Base-by-base conservation (phyloP, 768 basidiomycete genomes). In the Mycena maculata region DNA sequence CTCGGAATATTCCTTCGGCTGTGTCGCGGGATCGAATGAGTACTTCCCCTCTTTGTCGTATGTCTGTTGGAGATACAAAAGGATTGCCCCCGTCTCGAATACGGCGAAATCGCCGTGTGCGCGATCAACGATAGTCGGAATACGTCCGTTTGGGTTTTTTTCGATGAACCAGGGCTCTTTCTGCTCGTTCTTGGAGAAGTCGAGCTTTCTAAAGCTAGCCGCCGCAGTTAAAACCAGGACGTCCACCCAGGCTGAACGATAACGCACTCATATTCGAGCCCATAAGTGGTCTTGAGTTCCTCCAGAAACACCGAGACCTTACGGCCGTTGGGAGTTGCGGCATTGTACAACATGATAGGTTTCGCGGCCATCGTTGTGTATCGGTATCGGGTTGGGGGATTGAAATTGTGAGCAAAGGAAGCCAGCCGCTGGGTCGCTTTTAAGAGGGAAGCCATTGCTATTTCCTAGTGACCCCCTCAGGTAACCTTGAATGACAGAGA, bases 301-400 rank as follows among this genome's bases (percentile, higher is more conserved):
- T 90, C 89, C n/a, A 90, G 82, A 52, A 85, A 79, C 56, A 86
- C 78, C 1, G 86, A 83, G n/a, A 82, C 79, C 70, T 86, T 83
- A 63, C 74, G 74, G 16, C 87, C 88, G 75, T 90, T 90, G 3
- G 89, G 88, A 1, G 88, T 90, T 3, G 77, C 74, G 13, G 74
- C 79, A 0, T 84, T 85, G 73, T 85, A 84, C 12, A 87, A 79
- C 67, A 76, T 62, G 41, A 76, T 73, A 13, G 78, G 75, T 48
- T 74, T 65, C 48, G 52, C 15, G 16, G 71, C 58, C 55, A 67
- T 70, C 28, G 62, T 63, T 13, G 69, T 42, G 52, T 36, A 53
- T 60, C 38, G 20, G 45, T 68, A 68, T 31, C 55, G 56, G 42
- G 60, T 55, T 36, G 54, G 52, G 31, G 60, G 67, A n/a, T 44